Conservation (phyloP, 2,329 filamentous ascomycete species). For the Cercospora citrullina region DNA sequence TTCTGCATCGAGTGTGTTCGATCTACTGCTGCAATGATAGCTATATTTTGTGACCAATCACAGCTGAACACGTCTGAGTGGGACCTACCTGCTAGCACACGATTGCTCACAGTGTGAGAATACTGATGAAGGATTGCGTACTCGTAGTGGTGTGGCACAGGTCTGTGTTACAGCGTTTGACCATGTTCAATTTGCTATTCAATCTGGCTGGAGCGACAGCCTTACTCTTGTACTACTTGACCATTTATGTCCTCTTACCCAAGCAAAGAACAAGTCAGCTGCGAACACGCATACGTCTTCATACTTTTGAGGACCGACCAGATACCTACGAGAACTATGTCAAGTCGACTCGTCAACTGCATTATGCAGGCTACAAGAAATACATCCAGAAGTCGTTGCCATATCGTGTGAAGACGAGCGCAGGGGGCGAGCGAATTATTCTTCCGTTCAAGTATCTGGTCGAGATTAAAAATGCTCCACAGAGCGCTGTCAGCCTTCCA, state of each 20-base stretch:
- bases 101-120: not conserved
- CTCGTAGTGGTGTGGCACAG: not conserved
- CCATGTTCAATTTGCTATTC: not conserved
- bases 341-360: conserved; percentile 16
- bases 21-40: not conserved
- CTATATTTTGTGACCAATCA: conserved; percentile 13
- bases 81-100: not conserved
- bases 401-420: conserved; percentile 16
- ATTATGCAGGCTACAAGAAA: conserved; percentile 18
- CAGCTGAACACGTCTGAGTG: conserved; percentile 13
- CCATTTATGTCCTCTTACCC: not conserved
- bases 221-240: not conserved
- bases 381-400: conserved; percentile 8
- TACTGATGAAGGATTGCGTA: not conserved
- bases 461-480: conserved; percentile 22
- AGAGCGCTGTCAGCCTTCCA: conserved; percentile 12
- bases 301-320: conserved; percentile 15
- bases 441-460: conserved; percentile 14
- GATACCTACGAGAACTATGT: conserved; percentile 20
- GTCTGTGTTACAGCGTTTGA: not conserved
- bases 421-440: conserved; percentile 21
- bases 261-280: not conserved
- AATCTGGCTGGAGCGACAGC: not conserved
- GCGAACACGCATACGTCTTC: not conserved
- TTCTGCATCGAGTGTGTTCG: not conserved